phyloP scores from a whole-genome alignment of 306 rosid species.

The Delonix regia region DNA sequence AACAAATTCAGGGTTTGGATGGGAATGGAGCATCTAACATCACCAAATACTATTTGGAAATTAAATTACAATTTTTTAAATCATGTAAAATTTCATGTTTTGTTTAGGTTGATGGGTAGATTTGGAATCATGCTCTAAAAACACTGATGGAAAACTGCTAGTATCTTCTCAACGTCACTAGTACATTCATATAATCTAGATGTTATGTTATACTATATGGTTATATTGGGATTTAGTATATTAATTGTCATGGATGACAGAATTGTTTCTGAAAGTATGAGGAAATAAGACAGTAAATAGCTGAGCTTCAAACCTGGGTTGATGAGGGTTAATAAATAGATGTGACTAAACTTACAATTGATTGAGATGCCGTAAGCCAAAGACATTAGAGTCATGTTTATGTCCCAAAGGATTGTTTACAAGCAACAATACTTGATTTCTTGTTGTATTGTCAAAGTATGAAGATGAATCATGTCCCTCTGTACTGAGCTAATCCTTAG shows the following conservation, averaged over 20 bases:
- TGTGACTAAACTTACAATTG: neutral
- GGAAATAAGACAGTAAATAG: neutral
- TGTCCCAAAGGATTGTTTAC: neutral
- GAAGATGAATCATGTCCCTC: neutral
- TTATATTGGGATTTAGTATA: slow-evolving; percentile 4
- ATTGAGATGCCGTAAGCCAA: neutral
- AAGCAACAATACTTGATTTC: neutral
- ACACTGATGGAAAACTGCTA: neutral
- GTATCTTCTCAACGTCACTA: neutral
- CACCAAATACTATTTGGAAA: no score
- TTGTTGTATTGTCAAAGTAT: neutral
- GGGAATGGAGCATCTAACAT: neutral
- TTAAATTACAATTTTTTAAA: neutral
- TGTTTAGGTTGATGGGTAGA: slow-evolving; percentile 4
- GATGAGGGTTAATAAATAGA: neutral
- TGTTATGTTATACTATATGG: neutral
- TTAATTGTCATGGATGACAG: neutral
- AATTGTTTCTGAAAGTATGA: neutral
- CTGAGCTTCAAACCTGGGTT: neutral
- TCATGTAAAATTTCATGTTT: neutral
- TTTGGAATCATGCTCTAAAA: neutral
- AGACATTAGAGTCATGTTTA: neutral
- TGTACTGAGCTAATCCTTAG: neutral
- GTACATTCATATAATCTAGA: no score
- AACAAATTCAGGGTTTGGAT: neutral